Evolutionary conservation across 1,139 yeast genomes (phyloP).

Genomic region (Diutina catenulata): DNA sequence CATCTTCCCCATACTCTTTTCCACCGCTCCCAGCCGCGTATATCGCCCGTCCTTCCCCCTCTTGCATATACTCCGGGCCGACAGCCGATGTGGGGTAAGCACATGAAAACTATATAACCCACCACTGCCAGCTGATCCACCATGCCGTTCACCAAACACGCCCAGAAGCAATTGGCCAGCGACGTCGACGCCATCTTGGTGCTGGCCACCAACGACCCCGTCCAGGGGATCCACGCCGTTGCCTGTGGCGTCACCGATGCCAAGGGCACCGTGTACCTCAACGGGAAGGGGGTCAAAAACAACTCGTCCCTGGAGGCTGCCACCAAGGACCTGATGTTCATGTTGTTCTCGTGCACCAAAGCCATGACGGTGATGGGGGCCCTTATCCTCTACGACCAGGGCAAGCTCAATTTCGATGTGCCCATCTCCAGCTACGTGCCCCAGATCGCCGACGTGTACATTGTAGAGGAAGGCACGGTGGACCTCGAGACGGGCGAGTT

Average conservation of each 20-base stretch:
- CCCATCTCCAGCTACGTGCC: slow-evolving; percentile 32
- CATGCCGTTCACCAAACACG: no score
- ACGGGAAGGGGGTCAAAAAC: neutral
- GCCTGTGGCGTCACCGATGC: neutral
- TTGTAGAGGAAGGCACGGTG: slow-evolving; percentile 25
- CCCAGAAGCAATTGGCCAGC: no score
- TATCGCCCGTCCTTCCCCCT: no score
- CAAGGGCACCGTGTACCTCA: neutral
- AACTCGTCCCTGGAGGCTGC: no score
- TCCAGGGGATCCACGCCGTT: neutral
- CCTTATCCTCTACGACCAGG: slow-evolving; percentile 34
- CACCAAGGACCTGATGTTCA: neutral
- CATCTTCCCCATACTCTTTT: no score
- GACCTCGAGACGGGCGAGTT: slow-evolving; percentile 19
- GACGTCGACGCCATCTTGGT: neutral
- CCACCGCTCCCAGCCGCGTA: no score
- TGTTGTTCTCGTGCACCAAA: slow-evolving; percentile 27
- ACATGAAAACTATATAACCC: no score
- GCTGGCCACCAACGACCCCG: neutral
- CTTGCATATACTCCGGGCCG: no score
- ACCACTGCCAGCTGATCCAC: no score
- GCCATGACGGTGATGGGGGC: slow-evolving; percentile 35
- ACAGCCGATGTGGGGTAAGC: no score
- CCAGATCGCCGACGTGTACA: slow-evolving; percentile 25
- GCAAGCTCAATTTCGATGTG: slow-evolving; percentile 28